phyloP scores from a whole-genome alignment of 306 rosid species.

The Styphnolobium japonicum region DNA sequence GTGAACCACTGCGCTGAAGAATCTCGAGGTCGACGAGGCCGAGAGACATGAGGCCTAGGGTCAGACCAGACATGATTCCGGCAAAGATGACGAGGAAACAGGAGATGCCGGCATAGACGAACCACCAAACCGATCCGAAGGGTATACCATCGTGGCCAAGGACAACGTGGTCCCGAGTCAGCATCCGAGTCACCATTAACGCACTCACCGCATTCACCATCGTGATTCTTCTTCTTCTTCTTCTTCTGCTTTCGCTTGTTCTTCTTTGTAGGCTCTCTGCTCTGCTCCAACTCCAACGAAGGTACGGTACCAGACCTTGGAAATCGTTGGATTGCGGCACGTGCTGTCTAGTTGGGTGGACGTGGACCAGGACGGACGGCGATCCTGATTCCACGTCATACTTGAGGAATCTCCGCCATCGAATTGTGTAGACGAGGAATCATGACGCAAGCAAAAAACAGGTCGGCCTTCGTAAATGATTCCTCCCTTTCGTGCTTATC shows the following conservation, averaged over 20 bases:
- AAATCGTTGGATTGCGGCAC: neutral
- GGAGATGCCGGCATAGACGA: conserved; percentile 66
- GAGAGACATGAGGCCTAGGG: conserved; percentile 97
- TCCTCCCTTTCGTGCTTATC: neutral
- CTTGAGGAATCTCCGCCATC: neutral
- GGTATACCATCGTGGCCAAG: conserved; percentile 33
- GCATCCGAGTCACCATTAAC: conserved; percentile 54
- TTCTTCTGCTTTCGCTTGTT: neutral
- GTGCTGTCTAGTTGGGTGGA: no score
- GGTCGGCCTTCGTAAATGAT: neutral
- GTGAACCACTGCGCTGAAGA: conserved; percentile 81
- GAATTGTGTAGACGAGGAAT: no score
- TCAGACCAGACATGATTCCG: conserved; percentile 95
- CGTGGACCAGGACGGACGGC: neutral
- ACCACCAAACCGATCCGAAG: conserved; percentile 70
- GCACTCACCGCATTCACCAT: conserved; percentile 55
- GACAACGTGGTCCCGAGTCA: conserved; percentile 36
- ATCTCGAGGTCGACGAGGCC: conserved; percentile 94
- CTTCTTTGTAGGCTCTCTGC: neutral
- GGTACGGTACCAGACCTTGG: no score
- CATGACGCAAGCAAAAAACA: no score
- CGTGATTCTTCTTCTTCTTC: neutral
- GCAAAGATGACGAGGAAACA: conserved; percentile 75
- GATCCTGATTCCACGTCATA: neutral
- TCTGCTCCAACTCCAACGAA: no score